Percentiles rank a stretch among this genome's conserved stretches.
Conservation (phyloP, 768 basidiomycete species). For the Lactarius sanguifluus region DNA sequence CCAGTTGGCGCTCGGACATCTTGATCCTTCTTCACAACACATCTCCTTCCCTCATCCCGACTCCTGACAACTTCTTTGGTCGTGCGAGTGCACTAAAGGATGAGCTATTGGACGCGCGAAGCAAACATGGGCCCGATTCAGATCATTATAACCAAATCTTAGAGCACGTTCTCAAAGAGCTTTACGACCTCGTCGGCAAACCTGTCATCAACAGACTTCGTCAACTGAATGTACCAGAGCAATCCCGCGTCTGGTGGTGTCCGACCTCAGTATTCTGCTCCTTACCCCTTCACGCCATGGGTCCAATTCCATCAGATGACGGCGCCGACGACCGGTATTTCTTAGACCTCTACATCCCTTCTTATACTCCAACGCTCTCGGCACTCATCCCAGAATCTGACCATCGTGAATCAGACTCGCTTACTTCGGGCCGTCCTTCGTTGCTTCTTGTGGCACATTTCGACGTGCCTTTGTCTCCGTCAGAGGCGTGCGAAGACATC, state of each 20-base stretch:
- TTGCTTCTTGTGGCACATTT: not conserved
- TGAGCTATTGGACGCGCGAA: not conserved
- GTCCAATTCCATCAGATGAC: not conserved
- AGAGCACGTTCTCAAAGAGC: not conserved
- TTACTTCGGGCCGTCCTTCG: not conserved
- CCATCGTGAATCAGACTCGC: not conserved
- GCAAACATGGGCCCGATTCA: not conserved
- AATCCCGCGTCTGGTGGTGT: not conserved
- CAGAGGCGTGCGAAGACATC: not conserved
- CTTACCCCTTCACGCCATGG: not conserved
- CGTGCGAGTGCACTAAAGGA: not conserved
- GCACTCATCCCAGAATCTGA: not conserved
- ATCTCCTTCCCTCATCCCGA: not conserved
- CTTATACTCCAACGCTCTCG: not conserved
- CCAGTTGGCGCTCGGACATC: not conserved
- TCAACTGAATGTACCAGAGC: not conserved
- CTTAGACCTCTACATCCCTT: not conserved
- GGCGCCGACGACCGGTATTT: not conserved
- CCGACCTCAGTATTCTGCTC: not conserved
- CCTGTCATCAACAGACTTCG: not conserved
- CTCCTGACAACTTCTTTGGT: not conserved
- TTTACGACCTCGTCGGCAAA: not conserved
- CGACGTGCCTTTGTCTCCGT: not conserved
- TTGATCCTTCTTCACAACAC: not conserved
- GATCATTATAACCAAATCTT: not conserved